Base-by-base conservation (phyloP, 208 protist genomes). In the Vickermania ingenoplastis region DNA sequence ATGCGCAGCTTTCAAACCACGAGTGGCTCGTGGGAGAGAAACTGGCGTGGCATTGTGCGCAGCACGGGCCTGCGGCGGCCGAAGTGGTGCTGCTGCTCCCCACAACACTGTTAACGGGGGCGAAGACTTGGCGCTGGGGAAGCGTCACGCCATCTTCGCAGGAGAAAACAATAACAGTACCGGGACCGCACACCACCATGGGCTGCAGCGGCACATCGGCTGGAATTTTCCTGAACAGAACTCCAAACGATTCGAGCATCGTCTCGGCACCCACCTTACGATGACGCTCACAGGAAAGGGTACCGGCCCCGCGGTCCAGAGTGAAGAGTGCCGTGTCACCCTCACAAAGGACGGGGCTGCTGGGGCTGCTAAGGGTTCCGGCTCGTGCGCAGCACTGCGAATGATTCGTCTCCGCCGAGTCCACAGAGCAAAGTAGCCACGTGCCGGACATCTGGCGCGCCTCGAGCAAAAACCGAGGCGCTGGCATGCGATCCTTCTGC, bases 341-440 rank as follows among this genome's bases (percentile, higher is more conserved):
- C 41, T 54, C 56, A 55, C 86, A 95, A 4, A 92, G 70, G 51
- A 75, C 70, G 11, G 7, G 7, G 36, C 36, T 45, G 36, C 36
- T 45, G 36, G 11, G 7, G 36, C 17, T 45, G 11, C 17, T 45
- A 45, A 45, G 7, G 36, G 36, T n/a, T 17, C 36, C 36, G 11
- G 85, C 83, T 63, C 83, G 77, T 41, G 90, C 77, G 50, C 68
- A 87, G 73, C 85, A 95, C 67, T 91, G 90, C n/a, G 87, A 66
- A 64, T 70, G 90, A 61, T 92, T 95, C 13, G 82, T 87, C 13
- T 71, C 53, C 3, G 36, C 65, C 0, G 79, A 82, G 61, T 95
- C 85, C 41, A 75, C 53, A 68, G 65, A 86, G 73, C 85, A 95
- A 27, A 95, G 70, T 13, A 80, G 72, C 89, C 89, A 95, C 17